These are phyloP conservation scores for Colletotrichum nymphaeae DNA, from an alignment of 2,329 filamentous ascomycete species.

Conservation along the genomic window DNA sequence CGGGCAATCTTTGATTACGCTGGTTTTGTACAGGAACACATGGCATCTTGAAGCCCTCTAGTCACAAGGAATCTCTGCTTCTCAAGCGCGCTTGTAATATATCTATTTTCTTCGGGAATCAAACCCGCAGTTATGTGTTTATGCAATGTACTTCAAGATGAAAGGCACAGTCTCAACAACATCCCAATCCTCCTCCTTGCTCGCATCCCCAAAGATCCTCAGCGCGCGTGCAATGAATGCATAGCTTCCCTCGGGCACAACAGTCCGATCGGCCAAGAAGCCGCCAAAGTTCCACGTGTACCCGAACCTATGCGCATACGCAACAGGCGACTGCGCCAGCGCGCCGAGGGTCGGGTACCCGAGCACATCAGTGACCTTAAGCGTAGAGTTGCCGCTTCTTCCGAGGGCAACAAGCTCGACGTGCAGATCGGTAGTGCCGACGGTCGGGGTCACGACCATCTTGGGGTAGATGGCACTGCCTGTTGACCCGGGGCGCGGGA, in stretches of 20 bases:
- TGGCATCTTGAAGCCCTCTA: background rate
- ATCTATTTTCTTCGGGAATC: background rate
- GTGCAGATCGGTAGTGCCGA: conserved; percentile 38
- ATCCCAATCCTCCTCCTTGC: conserved; percentile 41
- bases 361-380: conserved; percentile 29
- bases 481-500: conserved; percentile 36
- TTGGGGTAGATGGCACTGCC: conserved; percentile 14
- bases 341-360: conserved; percentile 39
- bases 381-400: conserved; percentile 25
- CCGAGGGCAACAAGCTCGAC: conserved; percentile 39
- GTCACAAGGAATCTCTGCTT: background rate
- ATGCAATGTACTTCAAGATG: conserved; percentile 22
- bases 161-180: conserved; percentile 36
- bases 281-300: conserved; percentile 38
- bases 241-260: conserved; percentile 41
- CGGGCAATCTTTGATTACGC: background rate
- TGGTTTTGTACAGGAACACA: background rate
- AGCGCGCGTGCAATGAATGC: conserved; percentile 39
- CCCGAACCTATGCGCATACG: conserved; percentile 21
- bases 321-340: conserved; percentile 35
- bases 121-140: background rate
- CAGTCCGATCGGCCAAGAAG: conserved; percentile 37
- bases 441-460: conserved; percentile 13
- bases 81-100: too few relatives aligned
- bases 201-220: conserved; percentile 41